Evolutionary conservation across 2,329 filamentous ascomycete genomes (phyloP).

Genomic region (Diaporthe citri): DNA sequence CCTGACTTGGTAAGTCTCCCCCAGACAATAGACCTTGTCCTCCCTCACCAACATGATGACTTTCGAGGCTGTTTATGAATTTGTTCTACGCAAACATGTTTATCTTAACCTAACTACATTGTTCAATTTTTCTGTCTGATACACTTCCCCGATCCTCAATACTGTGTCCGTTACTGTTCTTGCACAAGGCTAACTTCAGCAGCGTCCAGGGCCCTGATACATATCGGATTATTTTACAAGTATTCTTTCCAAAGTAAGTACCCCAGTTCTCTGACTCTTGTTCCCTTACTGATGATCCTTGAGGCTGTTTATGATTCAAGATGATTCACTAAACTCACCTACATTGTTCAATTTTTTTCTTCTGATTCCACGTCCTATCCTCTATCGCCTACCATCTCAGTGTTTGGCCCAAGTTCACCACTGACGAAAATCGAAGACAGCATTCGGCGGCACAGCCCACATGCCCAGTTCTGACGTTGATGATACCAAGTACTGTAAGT

Average conservation of each 20-base stretch:
- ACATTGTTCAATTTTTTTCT: conserved; percentile 44
- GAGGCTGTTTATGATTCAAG: conserved; percentile 62
- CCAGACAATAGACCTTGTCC: not conserved
- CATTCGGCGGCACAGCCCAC: not conserved
- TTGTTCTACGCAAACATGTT: conserved; percentile 50
- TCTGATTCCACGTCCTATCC: conserved; percentile 38
- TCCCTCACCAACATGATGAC: conserved; percentile 47
- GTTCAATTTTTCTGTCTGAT: conserved; percentile 33
- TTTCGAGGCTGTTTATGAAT: conserved; percentile 55
- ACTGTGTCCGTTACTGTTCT: conserved; percentile 41
- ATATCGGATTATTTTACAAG: no score
- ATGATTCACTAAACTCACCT: conserved; percentile 55
- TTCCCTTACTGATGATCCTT: conserved; percentile 54
- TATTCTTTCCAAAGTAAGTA: not conserved
- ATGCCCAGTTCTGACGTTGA: not conserved
- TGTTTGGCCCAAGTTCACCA: no score
- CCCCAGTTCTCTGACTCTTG: not conserved
- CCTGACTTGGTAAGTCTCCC: conserved; percentile 26
- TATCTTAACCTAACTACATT: conserved; percentile 41
- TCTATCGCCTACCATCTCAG: no score
- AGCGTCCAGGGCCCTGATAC: not conserved
- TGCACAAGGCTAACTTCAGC: not conserved
- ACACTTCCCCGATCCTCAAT: conserved; percentile 35
- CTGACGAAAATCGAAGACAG: not conserved
- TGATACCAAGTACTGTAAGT: not conserved